A percentile compares a stretch with the other conserved stretches of the same genome.
These are phyloP conservation scores for Margaritispora aquatica DNA, from an alignment of 495 filamentous ascomycete genomes.

Conservation along the genomic window DNA sequence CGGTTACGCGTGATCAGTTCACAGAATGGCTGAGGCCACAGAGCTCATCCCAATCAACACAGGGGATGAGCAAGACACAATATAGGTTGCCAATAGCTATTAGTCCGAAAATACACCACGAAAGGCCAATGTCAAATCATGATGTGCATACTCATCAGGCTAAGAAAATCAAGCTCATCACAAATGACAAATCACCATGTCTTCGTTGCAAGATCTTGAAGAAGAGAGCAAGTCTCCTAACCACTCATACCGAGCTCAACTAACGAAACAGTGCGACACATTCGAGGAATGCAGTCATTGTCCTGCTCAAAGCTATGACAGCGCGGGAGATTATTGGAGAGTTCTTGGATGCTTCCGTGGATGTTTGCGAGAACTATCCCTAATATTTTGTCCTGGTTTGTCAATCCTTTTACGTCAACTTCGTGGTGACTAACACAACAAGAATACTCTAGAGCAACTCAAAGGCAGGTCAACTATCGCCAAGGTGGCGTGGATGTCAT, in stretches of 20 bases:
- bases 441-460: constrained; percentile 10
- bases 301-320: constrained; percentile 13
- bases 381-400: constrained; percentile 10
- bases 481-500: constrained; percentile 1
- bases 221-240: constrained; percentile 7
- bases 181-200: constrained; percentile 7
- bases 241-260: not conserved
- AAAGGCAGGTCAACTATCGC: not conserved
- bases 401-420: not conserved
- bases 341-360: constrained; percentile 14
- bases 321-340: constrained; percentile 17
- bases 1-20: not conserved
- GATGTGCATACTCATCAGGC: not conserved
- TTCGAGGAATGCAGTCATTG: constrained; percentile 14
- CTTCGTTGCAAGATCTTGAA: constrained; percentile 20
- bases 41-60: not conserved
- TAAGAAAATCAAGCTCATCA: not conserved
- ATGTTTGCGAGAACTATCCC: constrained; percentile 2
- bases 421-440: not conserved
- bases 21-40: not conserved
- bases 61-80: not conserved
- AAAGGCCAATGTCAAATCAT: not conserved
- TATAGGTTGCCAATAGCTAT: not conserved
- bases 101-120: not conserved
- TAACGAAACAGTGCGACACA: constrained; percentile 7